These are phyloP conservation scores for Lactifluus volemus DNA, from an alignment of 768 basidiomycete genomes.

Conservation along the genomic window DNA sequence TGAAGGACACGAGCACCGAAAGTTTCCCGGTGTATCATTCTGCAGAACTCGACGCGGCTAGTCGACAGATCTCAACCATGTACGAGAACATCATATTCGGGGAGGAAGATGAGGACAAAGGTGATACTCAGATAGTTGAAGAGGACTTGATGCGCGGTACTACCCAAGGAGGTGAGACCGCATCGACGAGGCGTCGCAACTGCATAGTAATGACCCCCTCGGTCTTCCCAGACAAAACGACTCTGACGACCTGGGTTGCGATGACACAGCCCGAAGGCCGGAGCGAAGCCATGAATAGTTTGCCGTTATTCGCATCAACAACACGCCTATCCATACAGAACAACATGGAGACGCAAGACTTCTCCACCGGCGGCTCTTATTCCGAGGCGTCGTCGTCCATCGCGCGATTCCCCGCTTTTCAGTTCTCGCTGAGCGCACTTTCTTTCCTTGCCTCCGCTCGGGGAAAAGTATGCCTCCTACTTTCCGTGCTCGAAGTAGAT, in stretches of 20 bases:
- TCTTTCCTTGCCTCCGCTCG: conserved; percentile 34
- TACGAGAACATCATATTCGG: conserved; percentile 70
- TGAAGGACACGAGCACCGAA: conserved; percentile 19
- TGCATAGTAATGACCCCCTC: neutral
- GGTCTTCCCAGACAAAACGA: conserved; percentile 6
- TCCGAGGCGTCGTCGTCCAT: conserved; percentile 61
- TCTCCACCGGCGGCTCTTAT: conserved; percentile 38
- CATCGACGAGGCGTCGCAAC: neutral
- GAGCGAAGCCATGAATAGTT: neutral
- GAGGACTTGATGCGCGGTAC: conserved; percentile 2
- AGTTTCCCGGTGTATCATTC: conserved; percentile 27
- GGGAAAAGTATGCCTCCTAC: conserved; percentile 46
- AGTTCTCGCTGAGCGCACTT: conserved; percentile 58
- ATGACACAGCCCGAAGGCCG: conserved; percentile 6
- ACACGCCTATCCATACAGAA: neutral
- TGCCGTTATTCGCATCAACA: conserved; percentile 12
- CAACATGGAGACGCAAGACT: conserved; percentile 20
- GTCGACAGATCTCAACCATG: conserved; percentile 55
- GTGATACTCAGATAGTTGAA: conserved; percentile 3
- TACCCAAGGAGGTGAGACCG: neutral
- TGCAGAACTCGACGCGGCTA: conserved; percentile 52
- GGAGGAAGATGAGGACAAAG: conserved; percentile 28
- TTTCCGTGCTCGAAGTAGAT: conserved; percentile 67
- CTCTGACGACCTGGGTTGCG: conserved; percentile 8
- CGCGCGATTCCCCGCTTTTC: conserved; percentile 62